Percentiles rank a stretch among this genome's conserved stretches.
Evolutionary conservation across 1,139 yeast species (phyloP).

Genomic region (Nematodospora anomalae): DNA sequence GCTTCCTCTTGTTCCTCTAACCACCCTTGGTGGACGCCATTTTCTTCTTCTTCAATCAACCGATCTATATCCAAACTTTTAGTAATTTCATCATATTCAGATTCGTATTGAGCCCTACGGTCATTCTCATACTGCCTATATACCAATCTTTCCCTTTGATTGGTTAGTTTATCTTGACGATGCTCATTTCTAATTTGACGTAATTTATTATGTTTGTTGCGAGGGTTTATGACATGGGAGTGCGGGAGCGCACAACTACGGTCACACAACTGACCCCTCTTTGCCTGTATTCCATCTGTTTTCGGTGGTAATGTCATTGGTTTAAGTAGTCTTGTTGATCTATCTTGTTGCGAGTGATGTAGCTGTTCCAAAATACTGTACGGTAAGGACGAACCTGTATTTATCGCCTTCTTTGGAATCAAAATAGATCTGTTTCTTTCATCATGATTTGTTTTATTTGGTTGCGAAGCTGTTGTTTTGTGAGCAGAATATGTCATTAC

Average conservation of each 20-base stretch:
- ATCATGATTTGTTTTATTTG: slow-evolving; percentile 1
- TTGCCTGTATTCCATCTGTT: slow-evolving; percentile 5
- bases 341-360: slow-evolving; percentile 19
- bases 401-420: slow-evolving; percentile 7
- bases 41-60: slow-evolving; percentile 33
- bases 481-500: slow-evolving; percentile 1
- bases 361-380: slow-evolving; percentile 17
- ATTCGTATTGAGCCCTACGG: slow-evolving; percentile 17
- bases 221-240: slow-evolving; percentile 17
- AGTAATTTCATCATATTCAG: slow-evolving; percentile 19
- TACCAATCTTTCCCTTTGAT: slow-evolving; percentile 25
- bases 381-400: slow-evolving; percentile 7
- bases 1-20: slow-evolving; percentile 10
- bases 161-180: slow-evolving; percentile 23
- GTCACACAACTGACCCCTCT: slow-evolving; percentile 5
- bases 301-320: slow-evolving; percentile 17
- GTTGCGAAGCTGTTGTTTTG: slow-evolving; percentile 1
- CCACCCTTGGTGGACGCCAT: slow-evolving; percentile 2
- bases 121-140: slow-evolving; percentile 26
- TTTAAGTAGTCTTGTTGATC: slow-evolving; percentile 20
- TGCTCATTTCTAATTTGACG: slow-evolving; percentile 30
- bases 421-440: neutral
- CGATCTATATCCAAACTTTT: slow-evolving; percentile 27
- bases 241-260: slow-evolving; percentile 8
- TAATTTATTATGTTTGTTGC: slow-evolving; percentile 30